A percentile compares a stretch with the other conserved stretches of the same genome.
Conservation (phyloP, 192 early-diverging fungal genomes). For the Cladochytrium replicatum region DNA sequence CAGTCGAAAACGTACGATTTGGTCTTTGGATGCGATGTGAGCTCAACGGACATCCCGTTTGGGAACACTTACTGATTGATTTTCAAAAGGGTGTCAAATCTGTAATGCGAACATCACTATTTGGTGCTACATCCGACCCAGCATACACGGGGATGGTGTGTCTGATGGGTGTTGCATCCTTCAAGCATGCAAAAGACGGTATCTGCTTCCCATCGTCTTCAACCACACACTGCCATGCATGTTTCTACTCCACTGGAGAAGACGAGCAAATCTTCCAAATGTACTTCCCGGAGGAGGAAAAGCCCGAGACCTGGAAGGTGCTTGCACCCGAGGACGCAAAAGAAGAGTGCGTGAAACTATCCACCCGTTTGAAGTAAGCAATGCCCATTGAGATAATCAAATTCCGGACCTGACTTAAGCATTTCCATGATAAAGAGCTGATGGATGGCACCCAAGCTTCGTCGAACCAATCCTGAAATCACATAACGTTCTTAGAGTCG, state of each 20-base stretch:
- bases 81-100: conserved; percentile 26
- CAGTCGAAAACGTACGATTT: conserved; percentile 1
- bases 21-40: conserved; percentile 30
- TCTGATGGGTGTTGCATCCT: conserved; percentile 28
- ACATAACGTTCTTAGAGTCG: conserved; percentile 22
- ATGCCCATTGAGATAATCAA: not conserved
- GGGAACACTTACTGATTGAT: not conserved
- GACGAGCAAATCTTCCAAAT: conserved; percentile 37
- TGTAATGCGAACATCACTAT: conserved; percentile 14
- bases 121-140: conserved; percentile 16
- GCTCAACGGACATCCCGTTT: not conserved
- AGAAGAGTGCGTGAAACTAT: conserved; percentile 15
- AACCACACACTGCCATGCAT: conserved; percentile 30
- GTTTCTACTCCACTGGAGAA: conserved; percentile 24
- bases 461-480: conserved; percentile 17
- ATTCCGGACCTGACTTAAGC: not conserved
- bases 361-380: not conserved
- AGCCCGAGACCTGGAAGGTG: conserved; percentile 30
- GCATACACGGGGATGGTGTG: conserved; percentile 34
- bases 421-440: conserved; percentile 4
- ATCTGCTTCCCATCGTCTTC: conserved; percentile 32
- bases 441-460: conserved; percentile 24
- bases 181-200: conserved; percentile 4
- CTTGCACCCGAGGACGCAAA: conserved; percentile 20
- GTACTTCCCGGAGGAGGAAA: conserved; percentile 27